These are phyloP conservation scores for Verticillium klebahnii DNA, from an alignment of 2,329 filamentous ascomycete genomes.

Conservation along the genomic window DNA sequence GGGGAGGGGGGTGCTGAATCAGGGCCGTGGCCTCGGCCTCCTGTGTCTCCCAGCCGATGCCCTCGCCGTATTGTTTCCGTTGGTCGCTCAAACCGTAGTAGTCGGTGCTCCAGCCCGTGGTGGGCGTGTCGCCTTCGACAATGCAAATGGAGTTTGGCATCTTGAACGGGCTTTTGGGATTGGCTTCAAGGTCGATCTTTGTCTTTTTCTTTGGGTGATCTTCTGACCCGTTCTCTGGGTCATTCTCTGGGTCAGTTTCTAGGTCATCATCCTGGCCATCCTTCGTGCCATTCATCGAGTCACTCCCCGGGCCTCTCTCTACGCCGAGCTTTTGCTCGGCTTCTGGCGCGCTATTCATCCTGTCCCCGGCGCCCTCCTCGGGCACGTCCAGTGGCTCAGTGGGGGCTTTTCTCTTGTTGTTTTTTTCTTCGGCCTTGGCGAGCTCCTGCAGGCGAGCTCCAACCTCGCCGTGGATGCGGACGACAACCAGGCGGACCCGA, in stretches of 20 bases:
- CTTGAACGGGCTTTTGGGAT: background rate
- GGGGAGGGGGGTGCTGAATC: constrained; percentile 5
- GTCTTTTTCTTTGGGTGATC: background rate
- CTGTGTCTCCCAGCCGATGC: constrained; percentile 9
- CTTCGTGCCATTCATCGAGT: background rate
- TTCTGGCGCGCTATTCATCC: background rate
- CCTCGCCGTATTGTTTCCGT: constrained; percentile 5
- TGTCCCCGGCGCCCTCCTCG: background rate
- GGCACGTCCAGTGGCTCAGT: background rate
- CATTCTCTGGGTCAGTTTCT: background rate
- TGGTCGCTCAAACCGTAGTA: constrained; percentile 6
- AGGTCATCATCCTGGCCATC: background rate
- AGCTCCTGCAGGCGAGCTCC: constrained; percentile 3
- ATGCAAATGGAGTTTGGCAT: constrained; percentile 6
- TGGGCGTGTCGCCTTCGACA: constrained; percentile 3
- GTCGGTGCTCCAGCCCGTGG: constrained; percentile 10
- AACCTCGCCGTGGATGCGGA: constrained; percentile 8
- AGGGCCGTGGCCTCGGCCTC: constrained; percentile 9
- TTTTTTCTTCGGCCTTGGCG: background rate
- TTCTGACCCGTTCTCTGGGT: background rate
- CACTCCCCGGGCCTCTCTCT: background rate
- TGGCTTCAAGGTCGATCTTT: background rate
- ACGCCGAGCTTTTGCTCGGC: background rate
- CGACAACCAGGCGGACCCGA: constrained; percentile 8
- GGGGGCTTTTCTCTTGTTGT: background rate